Base-by-base conservation (phyloP, 2,329 filamentous ascomycete genomes). In the Ceratocystiopsis sp. region DNA sequence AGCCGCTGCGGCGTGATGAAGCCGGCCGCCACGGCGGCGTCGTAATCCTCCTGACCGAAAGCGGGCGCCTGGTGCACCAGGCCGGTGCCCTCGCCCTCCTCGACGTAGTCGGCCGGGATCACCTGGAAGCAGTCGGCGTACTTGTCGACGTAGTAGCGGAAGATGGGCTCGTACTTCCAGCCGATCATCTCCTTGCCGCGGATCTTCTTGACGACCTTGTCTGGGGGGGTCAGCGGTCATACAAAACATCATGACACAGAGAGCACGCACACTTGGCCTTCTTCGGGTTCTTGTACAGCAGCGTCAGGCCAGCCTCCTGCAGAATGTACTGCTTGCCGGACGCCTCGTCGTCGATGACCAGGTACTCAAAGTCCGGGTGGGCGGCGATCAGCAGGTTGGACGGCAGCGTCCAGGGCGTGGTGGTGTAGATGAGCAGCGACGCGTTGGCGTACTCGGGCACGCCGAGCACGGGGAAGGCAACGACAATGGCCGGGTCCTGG, bases 1-100 rank as follows among this genome's bases (percentile, higher is more conserved):
- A 77, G 68, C 43, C 84, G 77, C 46, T 75, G 72, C 51, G 86
- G 80, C 48, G 62, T 80, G 55, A 95, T 80, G 52, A 93, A 72
- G 37, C 85, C 87, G 38, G 75, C 68, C 45, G 80, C 77, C 47
- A 86, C 60, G 10, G 82, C 84, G 46, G 91, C 76, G 51, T 79
- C 80, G 67, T 93, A 95, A 78, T 96, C 89, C 50, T 95, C 89
- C 62, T 95, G 84, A 72, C 89, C 89, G 56, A 89, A 95, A 1
- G 86, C 85, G 3, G 89, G 89, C 5, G 89, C 74, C 61, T 95
- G 86, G 61, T 96, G 89, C 38, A 96, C 89, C 49, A 96, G 81
- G 55, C 89, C 89, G 33, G 85, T 84, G 76, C 89, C 89, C 54
- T 84, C 86, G 47, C 91, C 86, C 29, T 81, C 77, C 21, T 84